These are phyloP conservation scores for Viola odorata DNA, from an alignment of 345 rosid species.

Conservation along the genomic window DNA sequence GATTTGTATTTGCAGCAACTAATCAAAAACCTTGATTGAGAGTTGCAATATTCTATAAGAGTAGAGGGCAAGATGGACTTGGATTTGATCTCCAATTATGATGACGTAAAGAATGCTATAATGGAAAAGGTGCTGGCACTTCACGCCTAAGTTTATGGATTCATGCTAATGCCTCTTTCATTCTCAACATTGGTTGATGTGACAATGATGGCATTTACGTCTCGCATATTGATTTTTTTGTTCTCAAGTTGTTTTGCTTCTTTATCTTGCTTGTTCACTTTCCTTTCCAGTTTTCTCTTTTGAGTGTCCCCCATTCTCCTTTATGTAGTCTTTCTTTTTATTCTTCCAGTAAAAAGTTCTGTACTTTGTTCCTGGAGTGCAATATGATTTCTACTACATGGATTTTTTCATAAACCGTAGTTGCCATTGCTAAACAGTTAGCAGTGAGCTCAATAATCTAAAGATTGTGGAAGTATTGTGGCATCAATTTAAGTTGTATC, in stretches of 20 bases:
- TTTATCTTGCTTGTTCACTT: neutral
- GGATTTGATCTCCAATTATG: constrained; percentile 78
- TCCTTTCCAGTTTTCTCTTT: no score
- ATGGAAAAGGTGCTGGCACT: constrained; percentile 53
- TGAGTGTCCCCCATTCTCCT: no score
- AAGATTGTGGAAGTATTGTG: no score
- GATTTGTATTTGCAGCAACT: constrained; percentile 57
- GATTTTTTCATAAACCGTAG: no score
- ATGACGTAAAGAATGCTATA: constrained; percentile 77
- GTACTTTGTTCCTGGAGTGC: no score
- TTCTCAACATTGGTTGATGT: neutral
- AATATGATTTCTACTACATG: no score
- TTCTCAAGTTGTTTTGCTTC: neutral
- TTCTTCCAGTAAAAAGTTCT: no score
- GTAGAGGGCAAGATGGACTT: constrained; percentile 92
- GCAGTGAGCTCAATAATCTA: no score
- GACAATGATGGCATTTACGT: constrained; percentile 2
- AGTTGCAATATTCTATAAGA: constrained; percentile 85
- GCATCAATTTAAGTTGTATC: no score
- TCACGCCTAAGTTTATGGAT: constrained; percentile 3
- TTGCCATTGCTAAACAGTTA: no score
- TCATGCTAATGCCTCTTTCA: constrained; percentile 4
- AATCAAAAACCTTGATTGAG: constrained; percentile 81
- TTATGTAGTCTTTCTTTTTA: no score
- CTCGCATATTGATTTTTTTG: constrained; percentile 6